Base-by-base conservation (phyloP, 2,329 filamentous ascomycete genomes). In the Pseudogymnoascus sp. region DNA sequence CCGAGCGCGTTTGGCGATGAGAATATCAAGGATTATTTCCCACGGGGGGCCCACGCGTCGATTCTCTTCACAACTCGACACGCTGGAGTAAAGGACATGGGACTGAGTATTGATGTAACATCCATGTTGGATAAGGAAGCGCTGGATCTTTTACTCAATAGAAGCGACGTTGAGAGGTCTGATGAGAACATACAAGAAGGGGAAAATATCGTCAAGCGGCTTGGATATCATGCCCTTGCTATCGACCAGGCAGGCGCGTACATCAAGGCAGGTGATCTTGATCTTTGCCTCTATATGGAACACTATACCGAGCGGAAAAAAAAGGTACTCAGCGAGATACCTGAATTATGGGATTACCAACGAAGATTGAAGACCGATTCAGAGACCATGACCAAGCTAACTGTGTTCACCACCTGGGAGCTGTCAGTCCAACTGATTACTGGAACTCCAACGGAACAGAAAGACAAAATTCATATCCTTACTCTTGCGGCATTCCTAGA, bases 61-160 rank as follows among this genome's bases (percentile, higher is more conserved):
- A 23, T 67, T 8, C 25, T 67, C 3, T 28, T 67, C 59, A 67
- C 66, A n/a, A 66, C 64, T 61, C 60, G 66, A 9, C 65, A 66
- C 21, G 37, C 59, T 11, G 61, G 36, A 36, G 46, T 38, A 38
- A 42, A 28, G 18, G 43, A 60, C 42, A 40, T 67, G 28, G 66
- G 65, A 2, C 28, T 5, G n/a, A 37, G 56, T 5, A 18, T 65
- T 7, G 37, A 23, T 7, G 71, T 80, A 81, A 59, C 81, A 77
- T 42, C 36, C 1, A 34, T 67, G 59, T 63, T 21, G 23, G 59
- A 66, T 4, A 21, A 40, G 7, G 65, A 67, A 16, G 59, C 63
- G 12, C 9, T 66, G n/a, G 56, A 63, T 1, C 59, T 66, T 6
- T 25, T 66, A 12, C 46, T 43, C 40, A 43, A 18, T 3, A 59